phyloP scores from a whole-genome alignment of 345 rosid genomes.

The Eucalyptus sideroxylon region DNA sequence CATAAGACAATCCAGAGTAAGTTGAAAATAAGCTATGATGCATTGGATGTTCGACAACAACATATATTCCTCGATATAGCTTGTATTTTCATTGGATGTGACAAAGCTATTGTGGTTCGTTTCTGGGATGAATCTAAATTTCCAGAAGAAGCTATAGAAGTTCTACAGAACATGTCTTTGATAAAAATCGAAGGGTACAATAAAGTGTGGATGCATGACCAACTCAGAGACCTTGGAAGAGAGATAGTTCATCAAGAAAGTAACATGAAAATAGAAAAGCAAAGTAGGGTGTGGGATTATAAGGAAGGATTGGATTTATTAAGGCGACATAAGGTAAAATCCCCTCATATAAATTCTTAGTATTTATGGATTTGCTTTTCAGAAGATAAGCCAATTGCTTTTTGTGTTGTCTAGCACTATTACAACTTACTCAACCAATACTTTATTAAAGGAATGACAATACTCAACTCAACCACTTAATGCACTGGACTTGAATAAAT shows the following conservation, averaged over 20 bases:
- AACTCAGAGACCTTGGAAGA: background rate
- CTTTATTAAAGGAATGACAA: fast-evolving
- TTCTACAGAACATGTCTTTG: background rate
- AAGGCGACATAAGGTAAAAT: too few relatives aligned
- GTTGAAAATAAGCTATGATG: background rate
- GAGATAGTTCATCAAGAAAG: background rate
- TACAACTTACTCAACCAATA: too few relatives aligned
- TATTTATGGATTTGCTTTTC: too few relatives aligned
- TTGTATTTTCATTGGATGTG: background rate
- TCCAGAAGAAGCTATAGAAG: fast-evolving
- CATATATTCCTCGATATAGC: background rate
- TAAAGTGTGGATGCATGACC: background rate
- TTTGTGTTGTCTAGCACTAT: too few relatives aligned
- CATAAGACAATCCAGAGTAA: fast-evolving
- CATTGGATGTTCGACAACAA: fast-evolving
- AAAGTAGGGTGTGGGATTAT: background rate
- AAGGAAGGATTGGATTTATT: too few relatives aligned
- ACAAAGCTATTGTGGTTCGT: fast-evolving
- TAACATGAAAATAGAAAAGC: background rate
- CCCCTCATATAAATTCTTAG: too few relatives aligned
- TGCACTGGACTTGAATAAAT: too few relatives aligned
- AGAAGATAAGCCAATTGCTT: too few relatives aligned
- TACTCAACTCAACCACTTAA: too few relatives aligned
- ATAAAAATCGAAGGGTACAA: fast-evolving
- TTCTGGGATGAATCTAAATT: background rate